phyloP scores from a whole-genome alignment of 1,284 basidiomycete genomes.

The Veloporphyrellus conicus region DNA sequence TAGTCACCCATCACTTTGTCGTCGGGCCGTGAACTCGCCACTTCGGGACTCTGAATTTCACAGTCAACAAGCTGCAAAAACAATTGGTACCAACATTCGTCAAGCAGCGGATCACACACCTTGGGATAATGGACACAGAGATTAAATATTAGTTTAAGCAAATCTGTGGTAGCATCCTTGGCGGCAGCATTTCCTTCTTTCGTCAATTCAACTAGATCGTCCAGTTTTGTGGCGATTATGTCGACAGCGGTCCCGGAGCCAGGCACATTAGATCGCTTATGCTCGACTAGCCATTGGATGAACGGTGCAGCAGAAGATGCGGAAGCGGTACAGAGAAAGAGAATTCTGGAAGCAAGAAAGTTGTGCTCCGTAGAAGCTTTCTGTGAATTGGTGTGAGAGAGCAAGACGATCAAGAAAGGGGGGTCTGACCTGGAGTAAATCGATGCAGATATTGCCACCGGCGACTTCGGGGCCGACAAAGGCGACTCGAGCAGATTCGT shows the following conservation, averaged over 20 bases:
- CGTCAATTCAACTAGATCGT: constrained; percentile 48
- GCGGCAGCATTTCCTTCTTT: constrained; percentile 47
- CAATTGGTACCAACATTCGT: neutral
- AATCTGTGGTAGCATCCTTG: constrained; percentile 70
- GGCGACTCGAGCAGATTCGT: constrained; percentile 55
- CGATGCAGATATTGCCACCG: constrained; percentile 55
- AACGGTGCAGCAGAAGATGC: constrained; percentile 40
- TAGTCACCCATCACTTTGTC: constrained; percentile 53
- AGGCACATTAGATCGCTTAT: constrained; percentile 41
- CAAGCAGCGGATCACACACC: constrained; percentile 28
- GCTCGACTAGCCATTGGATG: constrained; percentile 58
- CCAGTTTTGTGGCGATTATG: constrained; percentile 57
- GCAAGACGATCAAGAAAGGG: neutral
- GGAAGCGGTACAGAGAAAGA: constrained; percentile 67
- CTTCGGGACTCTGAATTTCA: constrained; percentile 40
- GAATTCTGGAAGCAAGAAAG: constrained; percentile 70
- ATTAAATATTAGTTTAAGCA: constrained; percentile 76
- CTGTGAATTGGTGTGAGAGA: constrained; percentile 35
- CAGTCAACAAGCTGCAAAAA: constrained; percentile 42
- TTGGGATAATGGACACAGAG: constrained; percentile 67
- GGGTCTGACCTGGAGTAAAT: constrained; percentile 56
- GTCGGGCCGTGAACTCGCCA: constrained; percentile 20
- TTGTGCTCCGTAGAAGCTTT: constrained; percentile 59
- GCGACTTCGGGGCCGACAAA: constrained; percentile 56
- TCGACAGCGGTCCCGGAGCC: constrained; percentile 53